A percentile compares a stretch with the other conserved stretches of the same genome.
phyloP scores from a whole-genome alignment of 2,329 filamentous ascomycete genomes.

The Sporothrix inflata region DNA sequence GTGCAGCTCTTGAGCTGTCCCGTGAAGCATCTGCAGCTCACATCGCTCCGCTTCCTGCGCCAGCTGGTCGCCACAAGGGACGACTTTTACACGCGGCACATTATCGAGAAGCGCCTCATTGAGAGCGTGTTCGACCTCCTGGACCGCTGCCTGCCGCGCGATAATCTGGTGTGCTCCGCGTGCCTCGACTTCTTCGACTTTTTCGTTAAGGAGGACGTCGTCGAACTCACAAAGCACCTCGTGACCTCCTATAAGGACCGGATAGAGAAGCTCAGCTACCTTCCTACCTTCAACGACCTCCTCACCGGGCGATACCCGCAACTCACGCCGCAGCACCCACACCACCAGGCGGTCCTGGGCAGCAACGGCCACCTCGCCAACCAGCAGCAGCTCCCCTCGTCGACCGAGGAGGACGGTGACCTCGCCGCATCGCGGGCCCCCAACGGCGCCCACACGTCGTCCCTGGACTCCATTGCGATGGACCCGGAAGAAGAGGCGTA shows the following conservation, averaged over 20 bases:
- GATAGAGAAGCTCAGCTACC: constrained; percentile 74
- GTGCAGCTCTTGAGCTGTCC: constrained; percentile 79
- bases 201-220: constrained; percentile 80
- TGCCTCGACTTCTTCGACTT: constrained; percentile 93
- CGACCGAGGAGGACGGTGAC: constrained; percentile 3
- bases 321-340: constrained; percentile 10
- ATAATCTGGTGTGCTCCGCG: constrained; percentile 91
- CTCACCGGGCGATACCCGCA: constrained; percentile 45
- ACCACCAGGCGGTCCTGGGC: constrained; percentile 65
- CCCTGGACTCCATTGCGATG: constrained; percentile 48
- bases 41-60: constrained; percentile 91
- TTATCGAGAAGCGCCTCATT: constrained; percentile 79
- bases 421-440: neutral
- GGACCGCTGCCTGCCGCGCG: constrained; percentile 81
- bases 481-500: constrained; percentile 90
- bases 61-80: constrained; percentile 83
- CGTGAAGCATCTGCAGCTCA: constrained; percentile 91
- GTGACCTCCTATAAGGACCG: constrained; percentile 83
- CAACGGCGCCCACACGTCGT: constrained; percentile 24
- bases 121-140: constrained; percentile 85
- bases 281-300: constrained; percentile 80
- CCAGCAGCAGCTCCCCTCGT: neutral
- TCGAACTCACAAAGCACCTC: constrained; percentile 79
- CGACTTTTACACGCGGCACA: constrained; percentile 85
- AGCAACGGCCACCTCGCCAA: constrained; percentile 21